A percentile compares a stretch with the other conserved stretches of the same genome.
Conservation (phyloP, 495 filamentous ascomycete species). For the Umbilicaria muhlenbergii region DNA sequence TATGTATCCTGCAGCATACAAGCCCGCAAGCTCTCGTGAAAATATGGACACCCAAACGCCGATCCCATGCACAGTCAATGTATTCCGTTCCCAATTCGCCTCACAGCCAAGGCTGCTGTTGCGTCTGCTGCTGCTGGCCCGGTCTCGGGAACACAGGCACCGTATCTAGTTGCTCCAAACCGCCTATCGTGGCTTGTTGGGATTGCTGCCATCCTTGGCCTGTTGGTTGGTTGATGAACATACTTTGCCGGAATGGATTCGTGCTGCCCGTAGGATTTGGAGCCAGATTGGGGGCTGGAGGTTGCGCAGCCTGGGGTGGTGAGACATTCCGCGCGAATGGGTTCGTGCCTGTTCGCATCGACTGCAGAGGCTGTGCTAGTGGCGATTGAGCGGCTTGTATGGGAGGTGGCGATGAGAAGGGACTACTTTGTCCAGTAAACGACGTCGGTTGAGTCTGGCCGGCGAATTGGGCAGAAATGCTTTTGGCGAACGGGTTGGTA, state of each 20-base stretch:
- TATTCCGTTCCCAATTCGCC: neutral
- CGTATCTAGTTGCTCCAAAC: conserved; percentile 65
- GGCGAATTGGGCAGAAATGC: conserved; percentile 22
- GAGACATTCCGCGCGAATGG: conserved; percentile 33
- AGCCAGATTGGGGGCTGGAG: conserved; percentile 33
- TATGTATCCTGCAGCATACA: too few species aligned
- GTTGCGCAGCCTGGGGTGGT: conserved; percentile 20
- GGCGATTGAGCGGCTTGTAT: conserved; percentile 15
- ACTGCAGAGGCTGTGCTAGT: conserved; percentile 29
- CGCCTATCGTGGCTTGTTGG: conserved; percentile 70
- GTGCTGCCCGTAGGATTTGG: conserved; percentile 72
- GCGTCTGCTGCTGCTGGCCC: conserved; percentile 23
- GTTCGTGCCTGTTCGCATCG: conserved; percentile 24
- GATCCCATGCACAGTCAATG: neutral
- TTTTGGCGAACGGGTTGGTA: conserved; percentile 74
- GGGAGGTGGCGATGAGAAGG: conserved; percentile 17
- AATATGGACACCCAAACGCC: neutral
- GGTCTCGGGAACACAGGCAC: conserved; percentile 78
- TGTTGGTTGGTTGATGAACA: conserved; percentile 74
- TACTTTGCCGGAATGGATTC: conserved; percentile 84
- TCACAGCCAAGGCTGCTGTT: conserved; percentile 12
- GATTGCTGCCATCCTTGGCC: conserved; percentile 74
- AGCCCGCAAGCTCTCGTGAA: too few species aligned
- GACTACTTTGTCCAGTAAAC: conserved; percentile 7
- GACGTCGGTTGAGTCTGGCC: conserved; percentile 1